Percentiles rank a stretch among this genome's conserved stretches.
These are phyloP conservation scores for Cupressus sempervirens DNA, from an alignment of 75 land plant species.

Conservation along the genomic window DNA sequence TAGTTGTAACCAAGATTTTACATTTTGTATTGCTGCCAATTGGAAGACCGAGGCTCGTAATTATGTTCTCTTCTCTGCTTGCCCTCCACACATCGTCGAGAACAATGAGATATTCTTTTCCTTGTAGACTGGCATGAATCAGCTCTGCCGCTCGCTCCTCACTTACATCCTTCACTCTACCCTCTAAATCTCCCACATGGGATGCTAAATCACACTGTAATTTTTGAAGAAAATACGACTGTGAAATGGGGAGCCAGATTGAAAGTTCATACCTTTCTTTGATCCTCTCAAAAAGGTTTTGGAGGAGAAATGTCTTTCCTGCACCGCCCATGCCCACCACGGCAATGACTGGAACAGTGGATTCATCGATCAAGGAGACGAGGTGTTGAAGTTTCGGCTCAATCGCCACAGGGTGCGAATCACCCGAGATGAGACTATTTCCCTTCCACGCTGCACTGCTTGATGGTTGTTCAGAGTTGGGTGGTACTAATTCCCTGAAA, in stretches of 20 bases:
- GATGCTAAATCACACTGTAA: no score
- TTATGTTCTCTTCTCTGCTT: not conserved
- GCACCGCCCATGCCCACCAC: not conserved
- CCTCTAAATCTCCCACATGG: no score
- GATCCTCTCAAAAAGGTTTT: not conserved
- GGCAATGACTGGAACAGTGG: not conserved
- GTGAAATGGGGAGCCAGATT: not conserved
- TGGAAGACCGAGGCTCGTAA: no score
- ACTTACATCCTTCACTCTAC: not conserved
- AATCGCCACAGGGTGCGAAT: not conserved
- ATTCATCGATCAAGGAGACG: not conserved
- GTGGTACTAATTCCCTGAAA: not conserved
- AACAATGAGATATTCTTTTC: no score
- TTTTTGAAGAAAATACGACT: not conserved
- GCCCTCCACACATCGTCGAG: no score
- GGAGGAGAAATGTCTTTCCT: not conserved
- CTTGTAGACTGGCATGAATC: no score
- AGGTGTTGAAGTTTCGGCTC: not conserved
- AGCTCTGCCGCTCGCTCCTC: not conserved
- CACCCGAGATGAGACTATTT: not conserved
- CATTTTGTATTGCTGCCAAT: no score
- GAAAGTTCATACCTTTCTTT: not conserved
- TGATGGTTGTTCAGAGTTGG: not conserved
- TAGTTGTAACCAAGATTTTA: no score
- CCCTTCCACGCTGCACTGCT: not conserved